Conservation (phyloP, 225 moss, liverwort and hornwort genomes). For the Marchantia polymorpha region DNA sequence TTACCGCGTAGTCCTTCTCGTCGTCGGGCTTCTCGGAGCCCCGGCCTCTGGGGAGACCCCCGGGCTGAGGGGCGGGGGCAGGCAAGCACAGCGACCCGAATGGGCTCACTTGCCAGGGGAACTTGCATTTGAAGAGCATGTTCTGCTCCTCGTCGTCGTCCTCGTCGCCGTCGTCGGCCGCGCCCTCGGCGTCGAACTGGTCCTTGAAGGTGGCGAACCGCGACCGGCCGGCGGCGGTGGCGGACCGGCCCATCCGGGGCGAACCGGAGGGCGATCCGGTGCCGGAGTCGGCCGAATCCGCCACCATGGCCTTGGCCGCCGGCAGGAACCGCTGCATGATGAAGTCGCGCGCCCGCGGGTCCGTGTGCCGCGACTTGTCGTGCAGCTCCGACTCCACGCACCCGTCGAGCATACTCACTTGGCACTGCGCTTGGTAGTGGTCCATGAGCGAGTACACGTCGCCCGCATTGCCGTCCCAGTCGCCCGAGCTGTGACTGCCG, state of each 20-base stretch:
- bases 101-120: conserved; percentile 43
- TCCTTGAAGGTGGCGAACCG: conserved; percentile 45
- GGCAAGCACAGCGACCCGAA: conserved; percentile 23
- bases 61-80: conserved; percentile 1
- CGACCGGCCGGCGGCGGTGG: conserved; percentile 32
- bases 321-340: conserved; percentile 89
- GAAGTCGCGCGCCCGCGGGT: conserved; percentile 67
- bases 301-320: conserved; percentile 90
- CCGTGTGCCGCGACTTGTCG: conserved; percentile 35
- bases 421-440: conserved; percentile 38
- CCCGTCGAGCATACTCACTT: conserved; percentile 44
- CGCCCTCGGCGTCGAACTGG: conserved; percentile 28
- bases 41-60: background rate
- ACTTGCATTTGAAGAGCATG: conserved; percentile 46
- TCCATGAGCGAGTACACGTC: conserved; percentile 38
- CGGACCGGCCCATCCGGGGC: conserved; percentile 26
- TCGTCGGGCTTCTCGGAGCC: conserved; percentile 6
- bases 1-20: conserved; percentile 26
- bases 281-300: conserved; percentile 30
- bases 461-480: conserved; percentile 35
- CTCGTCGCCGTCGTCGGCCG: conserved; percentile 3
- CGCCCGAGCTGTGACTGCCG: conserved; percentile 36
- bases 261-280: conserved; percentile 21
- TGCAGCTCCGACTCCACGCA: conserved; percentile 23
- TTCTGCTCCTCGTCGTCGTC: conserved; percentile 30